Base-by-base conservation (phyloP, 805 yeast species). In the Kodamaea laetipori region DNA sequence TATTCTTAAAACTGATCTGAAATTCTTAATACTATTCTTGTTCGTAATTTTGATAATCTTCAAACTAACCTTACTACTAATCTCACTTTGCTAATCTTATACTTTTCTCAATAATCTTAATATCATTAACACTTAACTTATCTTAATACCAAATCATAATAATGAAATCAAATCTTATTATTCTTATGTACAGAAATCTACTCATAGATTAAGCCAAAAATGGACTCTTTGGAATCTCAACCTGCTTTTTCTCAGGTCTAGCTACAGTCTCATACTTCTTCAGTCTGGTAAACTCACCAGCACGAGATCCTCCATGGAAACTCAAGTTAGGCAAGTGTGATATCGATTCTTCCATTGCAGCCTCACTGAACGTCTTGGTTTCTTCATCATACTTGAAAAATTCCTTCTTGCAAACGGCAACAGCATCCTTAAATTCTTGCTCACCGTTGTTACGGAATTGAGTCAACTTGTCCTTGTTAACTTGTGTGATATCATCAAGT, bases 361-460 rank as follows among this genome's bases (percentile, higher is more conserved):
- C 54, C 40, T 56, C 59, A 16, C 54, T 52, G 8, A 66, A 52
- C 31, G 55, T 52, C 11, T 55, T 54, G 6, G 61, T 50, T 41
- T 60, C 70, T 1, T 64, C 55, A 41, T 71, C 63, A 36, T 53
- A 60, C 31, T 58, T 55, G 57, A 70, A 71, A 42, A 71, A 71
- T 23, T 58, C 63, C 13, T 27, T 48, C 44, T 71, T 71, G 42
- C 67, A 63, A 18, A 61, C 63, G 47, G 80, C 84, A n/a, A 87
- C 94, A 8, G 83, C 78, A 3, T 73, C 71, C 37, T 76, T 64
- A 59, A 89, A 86, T 42, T 67, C 64, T 25, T 61, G 65, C 37
- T 73, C 67, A 6, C 87, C 87, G 46, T 77, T 66, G n/a, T 58
- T 56, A 46, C 82, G 67, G 41, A 61, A 60, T 42, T 64, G 58